Evolutionary conservation across 345 rosid genomes (phyloP), one percentile per base, ranked within the genome.

Genomic region (Raphanus raphanistrum): DNA sequence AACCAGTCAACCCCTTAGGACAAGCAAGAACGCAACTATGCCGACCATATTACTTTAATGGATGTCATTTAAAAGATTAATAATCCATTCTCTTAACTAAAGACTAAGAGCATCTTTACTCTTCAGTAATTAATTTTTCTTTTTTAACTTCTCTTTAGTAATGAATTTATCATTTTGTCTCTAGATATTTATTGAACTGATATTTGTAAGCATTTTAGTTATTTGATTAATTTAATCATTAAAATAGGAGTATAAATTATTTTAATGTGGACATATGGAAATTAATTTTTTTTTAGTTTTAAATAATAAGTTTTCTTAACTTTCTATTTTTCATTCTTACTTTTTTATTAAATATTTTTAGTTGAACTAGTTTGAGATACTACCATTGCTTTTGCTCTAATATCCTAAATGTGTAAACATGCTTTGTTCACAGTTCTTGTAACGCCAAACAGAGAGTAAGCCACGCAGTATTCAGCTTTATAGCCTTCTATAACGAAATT

Each of bases 391-490:
- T 15, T 12, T 45, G 16, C 52, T 4, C 15, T 45, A 45, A 45
- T 12, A 35, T 2, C 11, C 41, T 45, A 52, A 9, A 54, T 16
- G 60, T 55, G 28, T 55, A 50, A 21, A 55, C 28, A 17, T 21
- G 35, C 6, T 33, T 63, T 73, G 54, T 73, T 74, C 66, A 36
- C 72, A 27, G 21, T 66, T 55, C 58, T 67, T 59, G 66, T 27
- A 27, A 32, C 11, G 73, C 54, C 65, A 28, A 75, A 43, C 11
- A 60, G 26, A 59, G 68, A 68, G 48, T 61, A 62, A 26, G 63
- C 25, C 74, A 69, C 74, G 74, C 26, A 69, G 17, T 60, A 17
- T n/a, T 45, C 69, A 26, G 50, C 8, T 76, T 31, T 17, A 17
- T 55, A 17, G 8, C 4, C 4, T 55, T 55, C 9, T 54, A 16